These are phyloP conservation scores for Hyphopichia buzzinii DNA, from an alignment of 1,139 yeast species.

Conservation along the genomic window DNA sequence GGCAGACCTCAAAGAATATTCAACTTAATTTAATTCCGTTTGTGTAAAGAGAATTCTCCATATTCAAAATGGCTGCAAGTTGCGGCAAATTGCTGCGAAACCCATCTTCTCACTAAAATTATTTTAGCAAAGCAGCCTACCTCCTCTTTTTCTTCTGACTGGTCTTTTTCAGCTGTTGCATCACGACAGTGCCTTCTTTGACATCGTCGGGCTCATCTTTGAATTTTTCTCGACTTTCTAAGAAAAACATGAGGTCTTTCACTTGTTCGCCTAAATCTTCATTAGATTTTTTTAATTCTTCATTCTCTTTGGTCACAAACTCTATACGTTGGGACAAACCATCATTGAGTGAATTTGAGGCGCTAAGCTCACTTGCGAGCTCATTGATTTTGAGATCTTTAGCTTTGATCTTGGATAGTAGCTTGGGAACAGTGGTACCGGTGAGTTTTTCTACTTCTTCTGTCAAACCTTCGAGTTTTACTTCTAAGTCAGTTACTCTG, in stretches of 20 bases:
- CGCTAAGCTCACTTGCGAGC: slow-evolving; percentile 29
- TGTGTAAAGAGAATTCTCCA: not conserved
- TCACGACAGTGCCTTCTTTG: slow-evolving; percentile 64
- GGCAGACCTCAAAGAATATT: too few relatives aligned
- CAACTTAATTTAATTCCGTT: too few relatives aligned
- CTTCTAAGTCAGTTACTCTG: slow-evolving; percentile 31
- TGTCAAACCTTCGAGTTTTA: slow-evolving; percentile 30
- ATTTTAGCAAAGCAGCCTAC: slow-evolving; percentile 15
- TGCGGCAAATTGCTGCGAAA: slow-evolving; percentile 9
- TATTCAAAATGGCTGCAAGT: too few relatives aligned
- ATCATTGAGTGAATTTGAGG: slow-evolving; percentile 46
- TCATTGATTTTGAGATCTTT: slow-evolving; percentile 33
- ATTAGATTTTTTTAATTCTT: slow-evolving; percentile 30
- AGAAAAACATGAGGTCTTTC: slow-evolving; percentile 75
- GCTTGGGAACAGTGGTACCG: slow-evolving; percentile 29
- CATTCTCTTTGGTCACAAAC: slow-evolving; percentile 36
- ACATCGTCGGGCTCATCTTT: slow-evolving; percentile 69
- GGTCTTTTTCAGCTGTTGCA: slow-evolving; percentile 21
- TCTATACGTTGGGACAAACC: slow-evolving; percentile 61
- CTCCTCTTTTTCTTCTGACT: slow-evolving; percentile 18
- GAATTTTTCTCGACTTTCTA: slow-evolving; percentile 72
- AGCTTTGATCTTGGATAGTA: slow-evolving; percentile 26
- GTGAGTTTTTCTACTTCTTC: slow-evolving; percentile 22
- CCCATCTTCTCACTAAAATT: not conserved
- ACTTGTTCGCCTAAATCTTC: slow-evolving; percentile 66